phyloP scores from a whole-genome alignment of 2,329 filamentous ascomycete species.

The Escovopsis sp. region DNA sequence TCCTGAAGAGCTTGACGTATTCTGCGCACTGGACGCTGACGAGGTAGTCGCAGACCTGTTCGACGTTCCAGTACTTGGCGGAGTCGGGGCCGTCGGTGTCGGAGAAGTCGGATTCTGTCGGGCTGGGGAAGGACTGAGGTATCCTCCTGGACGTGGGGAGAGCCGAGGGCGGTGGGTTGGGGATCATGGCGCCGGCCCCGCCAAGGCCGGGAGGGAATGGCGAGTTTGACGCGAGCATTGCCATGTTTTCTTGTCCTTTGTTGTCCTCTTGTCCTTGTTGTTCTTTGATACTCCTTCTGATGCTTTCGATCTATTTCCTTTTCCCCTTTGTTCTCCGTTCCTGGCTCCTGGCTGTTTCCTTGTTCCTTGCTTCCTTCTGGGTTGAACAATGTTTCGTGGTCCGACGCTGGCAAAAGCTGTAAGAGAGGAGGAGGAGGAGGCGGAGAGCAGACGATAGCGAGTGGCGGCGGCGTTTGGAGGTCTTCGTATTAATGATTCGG shows the following conservation, averaged over 20 bases:
- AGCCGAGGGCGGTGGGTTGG: constrained; percentile 29
- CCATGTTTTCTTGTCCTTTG: constrained; percentile 28
- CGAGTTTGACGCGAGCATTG: constrained; percentile 65
- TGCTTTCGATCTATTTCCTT: too few relatives aligned
- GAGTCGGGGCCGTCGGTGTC: constrained; percentile 64
- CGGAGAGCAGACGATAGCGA: too few relatives aligned
- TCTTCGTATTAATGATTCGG: too few relatives aligned
- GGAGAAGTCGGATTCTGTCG: constrained; percentile 86
- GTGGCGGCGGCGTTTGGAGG: too few relatives aligned
- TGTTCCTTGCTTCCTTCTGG: too few relatives aligned
- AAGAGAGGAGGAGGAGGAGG: too few relatives aligned
- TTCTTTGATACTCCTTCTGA: background rate
- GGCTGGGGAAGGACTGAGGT: constrained; percentile 55
- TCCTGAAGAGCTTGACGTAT: constrained; percentile 78
- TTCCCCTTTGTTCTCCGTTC: too few relatives aligned
- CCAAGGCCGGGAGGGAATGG: constrained; percentile 44
- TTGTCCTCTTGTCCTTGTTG: background rate
- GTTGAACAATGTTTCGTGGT: too few relatives aligned
- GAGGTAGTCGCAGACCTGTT: constrained; percentile 81
- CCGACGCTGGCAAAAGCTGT: too few relatives aligned
- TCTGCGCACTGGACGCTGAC: constrained; percentile 83
- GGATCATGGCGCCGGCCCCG: constrained; percentile 31
- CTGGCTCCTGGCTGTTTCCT: too few relatives aligned
- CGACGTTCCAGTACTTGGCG: constrained; percentile 80
- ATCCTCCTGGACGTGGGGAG: constrained; percentile 38